These are phyloP conservation scores for Saitozyma podzolica DNA, from an alignment of 768 basidiomycete genomes.

Conservation along the genomic window DNA sequence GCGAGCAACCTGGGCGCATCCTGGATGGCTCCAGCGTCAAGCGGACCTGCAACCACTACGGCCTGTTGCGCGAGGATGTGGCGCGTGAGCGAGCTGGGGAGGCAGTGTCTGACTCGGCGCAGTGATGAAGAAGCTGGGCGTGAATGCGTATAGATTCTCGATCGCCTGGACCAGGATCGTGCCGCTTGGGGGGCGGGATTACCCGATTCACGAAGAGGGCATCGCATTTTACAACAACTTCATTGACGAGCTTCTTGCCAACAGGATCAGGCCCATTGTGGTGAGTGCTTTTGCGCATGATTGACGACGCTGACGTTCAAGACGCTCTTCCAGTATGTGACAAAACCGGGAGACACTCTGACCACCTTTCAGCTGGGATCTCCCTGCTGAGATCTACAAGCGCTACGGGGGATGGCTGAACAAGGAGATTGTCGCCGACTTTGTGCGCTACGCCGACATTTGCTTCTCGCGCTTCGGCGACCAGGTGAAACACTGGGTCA, in stretches of 20 bases:
- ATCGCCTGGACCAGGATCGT: constrained; percentile 74
- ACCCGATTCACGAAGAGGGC: constrained; percentile 69
- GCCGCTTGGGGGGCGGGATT: constrained; percentile 66
- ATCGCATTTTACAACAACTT: constrained; percentile 70
- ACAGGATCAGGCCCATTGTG: constrained; percentile 59
- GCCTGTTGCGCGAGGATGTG: too few species aligned
- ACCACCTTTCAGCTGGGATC: constrained; percentile 60
- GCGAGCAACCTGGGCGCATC: too few species aligned
- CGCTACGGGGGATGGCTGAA: constrained; percentile 74
- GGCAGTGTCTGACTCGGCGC: too few species aligned
- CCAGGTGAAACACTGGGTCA: constrained; percentile 73
- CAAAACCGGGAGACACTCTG: too few species aligned
- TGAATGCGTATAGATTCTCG: constrained; percentile 74
- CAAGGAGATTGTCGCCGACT: constrained; percentile 66
- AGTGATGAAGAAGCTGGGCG: too few species aligned
- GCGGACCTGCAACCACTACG: too few species aligned
- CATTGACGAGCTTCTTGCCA: constrained; percentile 61
- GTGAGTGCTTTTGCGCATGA: constrained; percentile 29
- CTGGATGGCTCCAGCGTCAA: too few species aligned
- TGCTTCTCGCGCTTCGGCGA: constrained; percentile 74
- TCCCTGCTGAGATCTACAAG: constrained; percentile 71
- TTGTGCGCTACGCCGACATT: constrained; percentile 62
- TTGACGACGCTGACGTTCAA: too few species aligned
- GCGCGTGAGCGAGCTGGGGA: too few species aligned
- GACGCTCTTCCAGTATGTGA: constrained; percentile 17